Base-by-base conservation (phyloP, 2,329 filamentous ascomycete genomes). In the Calcarisporium arbuscula region DNA sequence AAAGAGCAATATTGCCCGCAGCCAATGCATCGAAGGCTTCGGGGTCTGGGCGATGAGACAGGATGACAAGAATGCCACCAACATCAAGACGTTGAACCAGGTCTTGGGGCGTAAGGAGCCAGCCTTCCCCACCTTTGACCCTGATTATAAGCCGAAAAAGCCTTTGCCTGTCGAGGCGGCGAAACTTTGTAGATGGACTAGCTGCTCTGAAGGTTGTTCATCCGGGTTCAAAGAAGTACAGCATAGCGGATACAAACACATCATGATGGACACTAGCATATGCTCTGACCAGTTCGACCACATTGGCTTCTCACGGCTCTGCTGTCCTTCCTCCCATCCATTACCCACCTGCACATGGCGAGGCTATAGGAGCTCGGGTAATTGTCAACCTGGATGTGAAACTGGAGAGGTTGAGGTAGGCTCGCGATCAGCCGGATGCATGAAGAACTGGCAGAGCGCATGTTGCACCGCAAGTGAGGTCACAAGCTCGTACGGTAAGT, bases 331-430 rank as follows among this genome's bases (percentile, higher is more conserved):
- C 5, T 16, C 8, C n/a, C 14, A 29, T 4, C 8, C 19, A 12
- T 18, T 32, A 26, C 44, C 44, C 6, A 43, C 28, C 6, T 46
- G 44, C 26, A 34, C 19, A 6, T 47, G 42, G 44, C 38, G 40
- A 14, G 40, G 40, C 2, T 40, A 47, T 27, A 37, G 33, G 16
- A 47, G 40, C 32, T 34, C 41, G 17, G 44, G 44, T 23, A 38
- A 33, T 3, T 47, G 44, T 33, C 34, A 39, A 14, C 33, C 40
- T 23, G 36, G 38, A 14, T 47, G 44, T 28, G 18, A 38, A 2
- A 22, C 17, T 22, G 36, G 26, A 18, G 40, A 43, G 32, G 38
- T 45, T 23, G 38, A 44, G 29, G 34, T 47, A 11, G 36, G 42
- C 22, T n/a, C n/a, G n/a, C n/a, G n/a, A n/a, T n/a, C n/a, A n/a